Evolutionary conservation across 2,329 filamentous ascomycete genomes (phyloP), one percentile per base, ranked within the genome.

Genomic region (Ophiostoma sp.): DNA sequence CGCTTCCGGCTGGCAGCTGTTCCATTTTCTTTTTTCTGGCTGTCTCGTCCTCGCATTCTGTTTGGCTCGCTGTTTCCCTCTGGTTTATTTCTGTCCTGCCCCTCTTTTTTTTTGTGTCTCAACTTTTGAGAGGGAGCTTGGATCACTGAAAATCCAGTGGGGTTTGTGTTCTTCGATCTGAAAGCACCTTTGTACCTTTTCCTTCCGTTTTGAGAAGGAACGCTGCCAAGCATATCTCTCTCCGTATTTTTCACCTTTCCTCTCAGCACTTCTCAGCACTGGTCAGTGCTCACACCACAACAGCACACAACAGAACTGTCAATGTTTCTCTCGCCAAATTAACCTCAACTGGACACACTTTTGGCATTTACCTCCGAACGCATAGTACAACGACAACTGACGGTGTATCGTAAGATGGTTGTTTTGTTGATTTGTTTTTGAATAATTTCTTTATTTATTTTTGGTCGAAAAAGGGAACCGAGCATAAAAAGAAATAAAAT

Each of bases 11-110:
- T 39, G 22, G 57, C 57, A 36, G 57, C 15, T 36, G 31, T 19
- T 15, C 28, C 15, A 2, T 28, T 3, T 25, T 39, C 19, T 25
- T 50, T 69, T 36, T 42, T 64, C 19, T 61, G 31, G 31, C 2
- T 4, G 31, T 17, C 15, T 45, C 33, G 36, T 63, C 22, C 59
- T 68, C 45, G 64, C 42, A 17, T 22, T 50, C 22, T 68, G 15
- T 12, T 50, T 68, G 64, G 42, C 63, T 68, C 39, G 61, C 61
- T 50, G 64, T 68, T 68, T 50, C 64, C 25, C 25, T 48, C 42
- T 50, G 19, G 66, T 52, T 69, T 69, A 50, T 68, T 68, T 68
- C 64, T 68, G 42, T 15, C 42, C 25, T 31, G 64, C 64, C 64
- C 64, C 64, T 69, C 66, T 39, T 69, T 68, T 63, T 69, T 31